phyloP scores from a whole-genome alignment of 495 filamentous ascomycete species.

The Daldinia caldariorum region DNA sequence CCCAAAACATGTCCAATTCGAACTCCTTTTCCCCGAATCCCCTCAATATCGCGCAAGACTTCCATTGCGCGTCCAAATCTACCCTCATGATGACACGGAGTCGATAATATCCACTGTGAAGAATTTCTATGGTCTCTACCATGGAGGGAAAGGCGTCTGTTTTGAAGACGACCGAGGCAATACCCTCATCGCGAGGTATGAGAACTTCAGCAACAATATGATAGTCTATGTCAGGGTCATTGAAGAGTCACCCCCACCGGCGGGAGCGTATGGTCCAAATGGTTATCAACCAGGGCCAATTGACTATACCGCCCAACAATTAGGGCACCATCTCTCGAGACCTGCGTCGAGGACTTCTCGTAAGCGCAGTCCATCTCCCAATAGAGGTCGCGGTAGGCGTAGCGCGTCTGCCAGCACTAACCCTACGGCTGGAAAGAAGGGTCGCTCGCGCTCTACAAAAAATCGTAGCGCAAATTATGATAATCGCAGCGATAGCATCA shows the following conservation, averaged over 20 bases:
- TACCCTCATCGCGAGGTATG: slow-evolving; percentile 92
- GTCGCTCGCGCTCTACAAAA: slow-evolving; percentile 72
- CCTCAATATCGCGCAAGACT: slow-evolving; percentile 79
- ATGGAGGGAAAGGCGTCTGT: slow-evolving; percentile 76
- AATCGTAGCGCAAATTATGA: slow-evolving; percentile 75
- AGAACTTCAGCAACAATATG: slow-evolving; percentile 92
- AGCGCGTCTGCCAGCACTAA: slow-evolving; percentile 75
- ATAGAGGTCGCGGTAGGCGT: slow-evolving; percentile 73
- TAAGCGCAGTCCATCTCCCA: slow-evolving; percentile 86
- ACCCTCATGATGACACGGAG: slow-evolving; percentile 91
- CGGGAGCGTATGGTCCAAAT: slow-evolving; percentile 48
- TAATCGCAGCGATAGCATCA: slow-evolving; percentile 67
- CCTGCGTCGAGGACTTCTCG: slow-evolving; percentile 73
- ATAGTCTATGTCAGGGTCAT: slow-evolving; percentile 88
- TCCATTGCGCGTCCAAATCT: slow-evolving; percentile 91
- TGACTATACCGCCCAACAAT: slow-evolving; percentile 60
- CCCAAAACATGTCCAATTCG: slow-evolving; percentile 86
- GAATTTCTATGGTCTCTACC: slow-evolving; percentile 94
- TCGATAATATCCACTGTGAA: slow-evolving; percentile 96
- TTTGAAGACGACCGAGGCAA: slow-evolving; percentile 89
- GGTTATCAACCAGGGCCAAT: slow-evolving; percentile 51
- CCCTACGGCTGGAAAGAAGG: slow-evolving; percentile 65
- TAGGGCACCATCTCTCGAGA: slow-evolving; percentile 68
- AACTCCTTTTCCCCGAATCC: slow-evolving; percentile 78
- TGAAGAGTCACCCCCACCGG: slow-evolving; percentile 67